phyloP scores from a whole-genome alignment of 2,329 filamentous ascomycete species.

The Ophiostoma novo-ulmi region DNA sequence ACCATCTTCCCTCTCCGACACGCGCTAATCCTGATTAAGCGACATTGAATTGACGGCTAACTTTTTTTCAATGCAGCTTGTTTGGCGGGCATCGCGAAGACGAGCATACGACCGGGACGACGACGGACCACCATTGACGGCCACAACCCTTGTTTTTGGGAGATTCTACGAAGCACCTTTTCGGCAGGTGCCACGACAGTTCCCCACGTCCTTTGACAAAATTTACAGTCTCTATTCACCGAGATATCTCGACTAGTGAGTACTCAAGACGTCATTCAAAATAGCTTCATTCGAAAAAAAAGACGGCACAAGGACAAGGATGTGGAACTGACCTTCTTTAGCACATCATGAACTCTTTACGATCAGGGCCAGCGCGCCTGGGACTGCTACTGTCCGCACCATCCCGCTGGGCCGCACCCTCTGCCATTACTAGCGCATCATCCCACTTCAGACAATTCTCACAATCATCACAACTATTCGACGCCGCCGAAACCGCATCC shows the following conservation, averaged over 20 bases:
- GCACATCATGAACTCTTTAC: slow-evolving; percentile 32
- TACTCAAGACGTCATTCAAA: background rate
- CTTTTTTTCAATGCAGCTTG: slow-evolving; percentile 19
- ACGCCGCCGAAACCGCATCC: background rate
- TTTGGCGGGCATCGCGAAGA: slow-evolving; percentile 12
- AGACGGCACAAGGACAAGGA: background rate
- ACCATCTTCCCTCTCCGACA: slow-evolving; percentile 21
- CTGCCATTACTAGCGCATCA: background rate
- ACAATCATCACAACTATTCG: slow-evolving; percentile 6
- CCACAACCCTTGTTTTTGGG: slow-evolving; percentile 1
- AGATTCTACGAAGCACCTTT: background rate
- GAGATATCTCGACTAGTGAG: slow-evolving; percentile 2
- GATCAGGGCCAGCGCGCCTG: slow-evolving; percentile 30
- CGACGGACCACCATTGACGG: slow-evolving; percentile 11
- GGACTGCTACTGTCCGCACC: slow-evolving; percentile 30
- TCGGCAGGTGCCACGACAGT: background rate
- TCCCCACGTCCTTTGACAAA: background rate
- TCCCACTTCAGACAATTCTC: slow-evolving; percentile 4
- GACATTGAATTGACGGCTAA: background rate
- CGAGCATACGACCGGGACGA: slow-evolving; percentile 11
- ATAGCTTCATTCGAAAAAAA: background rate
- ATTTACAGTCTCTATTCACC: background rate
- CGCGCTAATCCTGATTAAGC: background rate
- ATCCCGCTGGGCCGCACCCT: slow-evolving; percentile 18
- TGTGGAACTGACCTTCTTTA: background rate